A percentile compares a stretch with the other conserved stretches of the same genome.
Evolutionary conservation across 140 eudicot species (phyloP).

Genomic region (Eryngium alpinum): DNA sequence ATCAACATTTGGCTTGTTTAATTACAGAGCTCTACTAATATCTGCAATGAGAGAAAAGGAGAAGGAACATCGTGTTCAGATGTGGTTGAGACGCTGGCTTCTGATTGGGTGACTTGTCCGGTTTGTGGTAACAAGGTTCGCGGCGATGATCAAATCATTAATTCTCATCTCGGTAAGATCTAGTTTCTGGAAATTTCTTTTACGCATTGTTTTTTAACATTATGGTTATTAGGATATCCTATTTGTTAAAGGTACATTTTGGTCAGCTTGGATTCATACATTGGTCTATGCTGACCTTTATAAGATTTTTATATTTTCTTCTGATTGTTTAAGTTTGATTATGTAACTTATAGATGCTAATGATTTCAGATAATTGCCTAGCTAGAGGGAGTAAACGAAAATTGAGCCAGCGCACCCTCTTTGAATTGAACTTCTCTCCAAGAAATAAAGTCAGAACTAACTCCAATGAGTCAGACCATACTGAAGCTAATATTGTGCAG

Average conservation of each 20-base stretch:
- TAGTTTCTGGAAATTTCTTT: no score
- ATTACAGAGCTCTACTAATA: slow-evolving; percentile 29
- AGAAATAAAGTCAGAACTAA: slow-evolving; percentile 26
- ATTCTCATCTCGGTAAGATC: slow-evolving; percentile 91
- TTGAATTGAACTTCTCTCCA: slow-evolving; percentile 60
- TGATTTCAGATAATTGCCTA: slow-evolving; percentile 71
- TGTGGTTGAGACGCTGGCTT: slow-evolving; percentile 16
- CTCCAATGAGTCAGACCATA: slow-evolving; percentile 19
- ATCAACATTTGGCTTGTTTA: not conserved
- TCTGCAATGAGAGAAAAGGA: slow-evolving; percentile 28
- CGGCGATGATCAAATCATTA: slow-evolving; percentile 46
- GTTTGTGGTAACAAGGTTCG: slow-evolving; percentile 59
- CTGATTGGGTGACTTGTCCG: slow-evolving; percentile 62
- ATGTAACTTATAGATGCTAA: slow-evolving; percentile 18
- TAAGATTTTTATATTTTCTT: not conserved
- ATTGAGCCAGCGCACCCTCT: slow-evolving; percentile 73
- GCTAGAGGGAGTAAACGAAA: slow-evolving; percentile 80
- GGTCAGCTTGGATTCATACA: not conserved
- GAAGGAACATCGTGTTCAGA: slow-evolving; percentile 5
- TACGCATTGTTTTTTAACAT: not conserved
- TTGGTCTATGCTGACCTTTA: not conserved
- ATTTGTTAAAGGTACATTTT: not conserved
- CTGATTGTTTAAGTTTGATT: not conserved
- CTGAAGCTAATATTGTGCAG: slow-evolving; percentile 19
- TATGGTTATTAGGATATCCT: not conserved